These are phyloP conservation scores for Lichtheimia ornata DNA, from an alignment of 371 early-diverging fungal species.

Conservation along the genomic window DNA sequence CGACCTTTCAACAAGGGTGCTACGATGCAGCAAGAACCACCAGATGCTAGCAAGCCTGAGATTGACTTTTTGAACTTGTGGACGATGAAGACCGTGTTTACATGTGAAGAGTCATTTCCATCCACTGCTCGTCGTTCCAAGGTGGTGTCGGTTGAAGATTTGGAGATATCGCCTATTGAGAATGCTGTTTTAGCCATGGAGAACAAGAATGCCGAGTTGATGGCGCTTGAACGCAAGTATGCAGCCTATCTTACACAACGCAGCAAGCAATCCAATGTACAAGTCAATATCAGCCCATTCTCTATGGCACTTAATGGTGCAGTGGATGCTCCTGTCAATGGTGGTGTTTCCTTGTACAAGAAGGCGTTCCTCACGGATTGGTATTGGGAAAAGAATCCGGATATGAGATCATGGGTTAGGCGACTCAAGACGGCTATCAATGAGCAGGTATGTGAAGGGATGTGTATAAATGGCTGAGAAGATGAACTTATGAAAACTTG, in stretches of 20 bases:
- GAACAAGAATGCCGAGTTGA: constrained; percentile 68
- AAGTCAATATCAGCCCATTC: constrained; percentile 70
- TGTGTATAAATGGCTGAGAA: background rate
- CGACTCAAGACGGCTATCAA: constrained; percentile 62
- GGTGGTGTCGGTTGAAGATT: constrained; percentile 48
- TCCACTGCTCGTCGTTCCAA: constrained; percentile 63
- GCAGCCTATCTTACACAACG: constrained; percentile 23
- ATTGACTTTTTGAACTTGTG: constrained; percentile 76
- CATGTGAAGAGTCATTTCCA: constrained; percentile 72
- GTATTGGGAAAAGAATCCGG: constrained; percentile 46
- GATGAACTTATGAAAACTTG: background rate
- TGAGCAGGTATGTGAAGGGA: constrained; percentile 55
- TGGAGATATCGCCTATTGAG: constrained; percentile 76
- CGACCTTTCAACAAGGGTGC: constrained; percentile 43
- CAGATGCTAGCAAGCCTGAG: constrained; percentile 32
- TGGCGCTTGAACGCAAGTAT: constrained; percentile 58
- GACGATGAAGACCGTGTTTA: constrained; percentile 73
- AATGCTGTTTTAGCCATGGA: constrained; percentile 77
- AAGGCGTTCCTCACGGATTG: constrained; percentile 66
- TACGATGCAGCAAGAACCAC: background rate
- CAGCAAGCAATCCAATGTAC: constrained; percentile 9
- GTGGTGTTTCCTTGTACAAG: constrained; percentile 78
- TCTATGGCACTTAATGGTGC: constrained; percentile 84
- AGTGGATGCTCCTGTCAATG: constrained; percentile 87
- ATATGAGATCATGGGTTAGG: constrained; percentile 47